Percentiles rank a stretch among this genome's conserved stretches.
phyloP scores from a whole-genome alignment of 768 basidiomycete genomes.

The Xerocomellus amylosporus region DNA sequence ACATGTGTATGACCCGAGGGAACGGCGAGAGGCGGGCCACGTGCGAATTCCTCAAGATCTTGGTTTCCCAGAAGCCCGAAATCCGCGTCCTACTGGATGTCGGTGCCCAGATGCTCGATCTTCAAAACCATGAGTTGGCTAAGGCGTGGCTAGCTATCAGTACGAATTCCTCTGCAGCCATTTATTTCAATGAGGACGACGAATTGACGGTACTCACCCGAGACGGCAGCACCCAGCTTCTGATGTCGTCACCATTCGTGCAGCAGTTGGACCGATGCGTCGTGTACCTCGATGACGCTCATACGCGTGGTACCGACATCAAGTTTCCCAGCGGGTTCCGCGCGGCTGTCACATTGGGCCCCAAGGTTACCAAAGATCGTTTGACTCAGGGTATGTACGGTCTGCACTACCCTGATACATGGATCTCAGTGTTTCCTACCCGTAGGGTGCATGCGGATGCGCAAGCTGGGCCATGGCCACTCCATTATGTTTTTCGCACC shows the following conservation, averaged over 20 bases:
- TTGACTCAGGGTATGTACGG: too few relatives aligned
- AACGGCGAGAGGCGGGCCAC: slow-evolving; percentile 18
- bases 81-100: slow-evolving; percentile 52
- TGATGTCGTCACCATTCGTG: slow-evolving; percentile 33
- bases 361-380: too few relatives aligned
- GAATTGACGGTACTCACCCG: slow-evolving; percentile 33
- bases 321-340: slow-evolving; percentile 17
- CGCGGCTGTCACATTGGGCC: slow-evolving; percentile 14
- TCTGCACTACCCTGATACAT: too few relatives aligned
- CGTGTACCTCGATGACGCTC: slow-evolving; percentile 18
- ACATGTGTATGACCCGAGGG: slow-evolving; percentile 11
- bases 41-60: slow-evolving; percentile 20
- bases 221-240: slow-evolving; percentile 28
- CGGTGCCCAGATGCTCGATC: slow-evolving; percentile 55
- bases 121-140: slow-evolving; percentile 42
- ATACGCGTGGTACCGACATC: slow-evolving; percentile 21
- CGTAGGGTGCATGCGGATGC: too few relatives aligned
- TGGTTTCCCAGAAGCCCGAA: slow-evolving; percentile 37
- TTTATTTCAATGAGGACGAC: slow-evolving; percentile 34
- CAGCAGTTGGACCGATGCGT: slow-evolving; percentile 35
- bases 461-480: too few relatives aligned
- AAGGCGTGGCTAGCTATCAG: slow-evolving; percentile 38
- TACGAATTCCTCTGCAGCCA: slow-evolving; percentile 23
- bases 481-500: too few relatives aligned
- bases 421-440: too few relatives aligned